phyloP scores from a whole-genome alignment of 2,329 filamentous ascomycete species.

The Aureobasidium sp. region DNA sequence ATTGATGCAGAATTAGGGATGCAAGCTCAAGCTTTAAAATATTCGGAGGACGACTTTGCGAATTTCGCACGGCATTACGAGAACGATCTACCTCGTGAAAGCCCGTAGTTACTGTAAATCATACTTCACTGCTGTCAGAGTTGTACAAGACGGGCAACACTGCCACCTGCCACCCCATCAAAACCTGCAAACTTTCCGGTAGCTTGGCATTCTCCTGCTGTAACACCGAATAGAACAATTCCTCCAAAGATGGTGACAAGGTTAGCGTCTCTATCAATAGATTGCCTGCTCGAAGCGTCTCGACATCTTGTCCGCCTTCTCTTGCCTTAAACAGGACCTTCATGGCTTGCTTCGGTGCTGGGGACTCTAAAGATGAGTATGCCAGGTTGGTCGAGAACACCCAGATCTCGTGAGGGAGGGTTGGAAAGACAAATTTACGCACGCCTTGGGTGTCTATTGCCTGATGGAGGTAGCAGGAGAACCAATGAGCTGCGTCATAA shows the following conservation, averaged over 20 bases:
- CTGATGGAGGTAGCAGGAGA: slow-evolving; percentile 48
- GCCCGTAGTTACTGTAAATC: neutral
- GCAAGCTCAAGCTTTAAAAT: too few relatives aligned
- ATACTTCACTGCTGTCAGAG: neutral
- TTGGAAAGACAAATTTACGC: slow-evolving; percentile 52
- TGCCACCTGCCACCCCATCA: slow-evolving; percentile 13
- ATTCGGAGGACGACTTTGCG: too few relatives aligned
- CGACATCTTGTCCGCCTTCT: slow-evolving; percentile 24
- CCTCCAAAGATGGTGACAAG: slow-evolving; percentile 10
- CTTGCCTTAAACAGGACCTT: slow-evolving; percentile 45
- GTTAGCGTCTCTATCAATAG: slow-evolving; percentile 41
- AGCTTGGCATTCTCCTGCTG: slow-evolving; percentile 1
- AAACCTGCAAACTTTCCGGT: slow-evolving; percentile 5
- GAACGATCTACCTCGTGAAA: too few relatives aligned
- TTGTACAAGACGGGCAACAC: neutral
- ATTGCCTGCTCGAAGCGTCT: slow-evolving; percentile 26
- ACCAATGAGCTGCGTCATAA: slow-evolving; percentile 31
- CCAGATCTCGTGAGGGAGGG: slow-evolving; percentile 43
- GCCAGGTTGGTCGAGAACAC: slow-evolving; percentile 52
- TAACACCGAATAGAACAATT: neutral
- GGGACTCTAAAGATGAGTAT: slow-evolving; percentile 40
- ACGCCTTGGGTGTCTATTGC: slow-evolving; percentile 47
- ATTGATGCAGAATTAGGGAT: too few relatives aligned
- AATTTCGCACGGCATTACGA: too few relatives aligned
- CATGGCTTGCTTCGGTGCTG: slow-evolving; percentile 41